These are phyloP conservation scores for Rosa lucieae DNA, from an alignment of 306 rosid species.

Conservation along the genomic window DNA sequence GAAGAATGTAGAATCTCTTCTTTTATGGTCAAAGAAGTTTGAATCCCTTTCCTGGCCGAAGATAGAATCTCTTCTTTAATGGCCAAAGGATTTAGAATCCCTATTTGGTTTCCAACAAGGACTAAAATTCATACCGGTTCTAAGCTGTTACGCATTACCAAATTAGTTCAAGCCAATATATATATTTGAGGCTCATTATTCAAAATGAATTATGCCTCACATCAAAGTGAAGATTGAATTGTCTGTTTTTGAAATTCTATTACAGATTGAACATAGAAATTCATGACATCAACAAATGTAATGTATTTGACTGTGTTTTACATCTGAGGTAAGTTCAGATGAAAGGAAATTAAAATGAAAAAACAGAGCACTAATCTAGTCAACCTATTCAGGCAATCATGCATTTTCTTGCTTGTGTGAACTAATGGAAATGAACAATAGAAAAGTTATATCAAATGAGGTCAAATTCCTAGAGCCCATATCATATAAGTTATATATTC, in stretches of 20 bases:
- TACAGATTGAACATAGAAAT: background rate
- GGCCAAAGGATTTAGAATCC: background rate
- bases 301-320: background rate
- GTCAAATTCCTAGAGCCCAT: background rate
- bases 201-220: background rate
- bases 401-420: background rate
- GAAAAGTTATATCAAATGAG: background rate
- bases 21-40: background rate
- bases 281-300: conserved; percentile 3
- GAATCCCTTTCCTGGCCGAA: background rate
- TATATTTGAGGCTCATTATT: background rate
- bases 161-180: background rate
- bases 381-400: background rate
- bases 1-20: background rate
- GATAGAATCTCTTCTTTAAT: background rate
- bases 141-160: background rate
- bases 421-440: background rate
- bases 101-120: background rate
- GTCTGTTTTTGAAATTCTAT: background rate
- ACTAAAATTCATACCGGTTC: background rate
- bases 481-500: background rate
- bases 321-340: background rate
- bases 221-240: background rate
- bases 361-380: background rate
- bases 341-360: background rate